Evolutionary conservation across 2,329 filamentous ascomycete genomes (phyloP), one percentile per base, ranked within the genome.

Genomic region (Diaporthe ampelina): DNA sequence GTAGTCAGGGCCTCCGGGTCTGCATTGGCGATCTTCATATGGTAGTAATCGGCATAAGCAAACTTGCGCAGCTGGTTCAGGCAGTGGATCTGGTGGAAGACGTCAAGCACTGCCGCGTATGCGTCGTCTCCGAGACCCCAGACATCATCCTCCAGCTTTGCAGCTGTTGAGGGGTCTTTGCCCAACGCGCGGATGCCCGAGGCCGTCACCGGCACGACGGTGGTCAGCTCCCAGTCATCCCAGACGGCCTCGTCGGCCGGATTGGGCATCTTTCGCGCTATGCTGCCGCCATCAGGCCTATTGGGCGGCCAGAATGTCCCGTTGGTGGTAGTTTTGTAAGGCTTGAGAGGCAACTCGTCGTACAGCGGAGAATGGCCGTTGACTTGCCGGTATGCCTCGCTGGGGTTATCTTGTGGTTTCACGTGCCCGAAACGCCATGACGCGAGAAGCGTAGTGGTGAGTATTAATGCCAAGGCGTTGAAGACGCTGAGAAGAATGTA

Each of bases 41-140:
- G 77, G 65, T 81, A 80, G 43, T 80, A 79, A 4, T 72, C 70
- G 10, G 77, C 75, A 32, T 80, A 81, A 4, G 78, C 79, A 26
- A 77, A 76, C 54, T 80, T 76, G 40, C 81, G 79, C 17, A 83
- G 77, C 2, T 76, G 71, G 61, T 83, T 81, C 48, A 83, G 77
- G 72, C 82, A 83, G 73, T 83, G 82, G 0, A 82, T 75, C 32
- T 81, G 79, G 58, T 83, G 81, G 65, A 80, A 80, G 7, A 80
- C 76, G 61, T 83, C 82, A 24, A 83, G 73, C 11, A 78, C 77
- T 29, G 76, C 80, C 26, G 80, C 78, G 70, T 83, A 83, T 4
- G 80, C 80, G 29, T 83, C 80, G 24, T 80, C 63, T 19, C 81
- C 81, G 10, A 82, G 75, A 0, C 79, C 80, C 79, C 81, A 83